A percentile compares a stretch with the other conserved stretches of the same genome.
Conservation (phyloP, 108 stramenopile genomes). For the Skeletonema grethae region DNA sequence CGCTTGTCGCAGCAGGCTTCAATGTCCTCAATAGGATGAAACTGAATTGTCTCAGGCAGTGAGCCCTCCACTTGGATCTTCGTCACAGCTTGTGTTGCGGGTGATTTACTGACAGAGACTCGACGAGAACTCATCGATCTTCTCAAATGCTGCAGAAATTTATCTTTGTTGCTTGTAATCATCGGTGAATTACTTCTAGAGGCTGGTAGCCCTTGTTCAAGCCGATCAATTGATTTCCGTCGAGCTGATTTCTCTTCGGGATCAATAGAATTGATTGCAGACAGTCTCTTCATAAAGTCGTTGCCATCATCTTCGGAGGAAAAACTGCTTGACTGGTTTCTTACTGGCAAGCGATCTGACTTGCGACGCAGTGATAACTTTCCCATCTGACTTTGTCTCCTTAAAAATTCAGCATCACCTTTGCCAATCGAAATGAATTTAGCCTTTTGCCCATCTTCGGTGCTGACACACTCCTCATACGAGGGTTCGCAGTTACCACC, state of each 20-base stretch:
- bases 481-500: background rate
- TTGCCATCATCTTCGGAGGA: background rate
- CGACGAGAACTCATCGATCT: background rate
- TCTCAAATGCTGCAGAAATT: background rate
- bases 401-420: background rate
- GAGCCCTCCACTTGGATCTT: background rate
- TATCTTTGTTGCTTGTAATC: conserved; percentile 5
- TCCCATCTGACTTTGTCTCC: background rate
- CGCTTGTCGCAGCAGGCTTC: background rate
- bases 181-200: background rate
- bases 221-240: background rate
- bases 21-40: background rate
- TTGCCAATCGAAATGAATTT: background rate
- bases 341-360: background rate
- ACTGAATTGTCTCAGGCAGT: background rate
- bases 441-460: background rate
- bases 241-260: background rate
- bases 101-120: background rate
- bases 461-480: background rate
- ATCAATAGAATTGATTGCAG: background rate
- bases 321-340: background rate
- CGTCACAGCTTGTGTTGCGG: background rate
- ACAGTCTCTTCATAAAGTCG: background rate
- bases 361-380: background rate
- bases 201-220: background rate